phyloP scores from a whole-genome alignment of 169 alveolate genomes.

The Theileria annulata region DNA sequence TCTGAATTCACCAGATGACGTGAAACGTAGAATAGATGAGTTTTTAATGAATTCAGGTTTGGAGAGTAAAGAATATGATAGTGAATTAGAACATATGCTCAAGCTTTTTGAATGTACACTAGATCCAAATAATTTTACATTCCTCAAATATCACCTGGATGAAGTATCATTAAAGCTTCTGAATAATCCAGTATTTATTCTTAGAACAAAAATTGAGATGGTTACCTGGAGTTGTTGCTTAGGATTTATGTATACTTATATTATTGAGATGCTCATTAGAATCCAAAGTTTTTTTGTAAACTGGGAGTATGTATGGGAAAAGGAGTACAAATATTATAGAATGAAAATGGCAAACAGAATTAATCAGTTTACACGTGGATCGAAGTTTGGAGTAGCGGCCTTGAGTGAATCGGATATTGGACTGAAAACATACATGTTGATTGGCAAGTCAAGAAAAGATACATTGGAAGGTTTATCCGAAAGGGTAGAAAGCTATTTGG shows the following conservation, averaged over 20 bases:
- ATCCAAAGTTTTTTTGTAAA: slow-evolving; percentile 9
- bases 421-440: background rate
- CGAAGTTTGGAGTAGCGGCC: slow-evolving; percentile 20
- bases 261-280: background rate
- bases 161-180: background rate
- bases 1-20: background rate
- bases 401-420: background rate
- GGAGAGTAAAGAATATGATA: background rate
- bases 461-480: slow-evolving; percentile 9
- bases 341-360: background rate
- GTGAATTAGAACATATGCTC: background rate
- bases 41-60: background rate
- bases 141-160: background rate
- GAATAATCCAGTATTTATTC: background rate
- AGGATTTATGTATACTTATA: background rate
- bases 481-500: background rate
- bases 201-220: background rate
- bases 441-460: background rate
- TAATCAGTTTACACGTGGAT: background rate
- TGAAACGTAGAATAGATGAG: background rate
- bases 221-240: slow-evolving; percentile 8
- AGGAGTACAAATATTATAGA: slow-evolving; percentile 25
- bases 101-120: background rate
- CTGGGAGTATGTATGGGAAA: slow-evolving; percentile 48
- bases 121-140: background rate